Evolutionary conservation across 495 filamentous ascomycete genomes (phyloP).

Genomic region (Aspergillus wentii): DNA sequence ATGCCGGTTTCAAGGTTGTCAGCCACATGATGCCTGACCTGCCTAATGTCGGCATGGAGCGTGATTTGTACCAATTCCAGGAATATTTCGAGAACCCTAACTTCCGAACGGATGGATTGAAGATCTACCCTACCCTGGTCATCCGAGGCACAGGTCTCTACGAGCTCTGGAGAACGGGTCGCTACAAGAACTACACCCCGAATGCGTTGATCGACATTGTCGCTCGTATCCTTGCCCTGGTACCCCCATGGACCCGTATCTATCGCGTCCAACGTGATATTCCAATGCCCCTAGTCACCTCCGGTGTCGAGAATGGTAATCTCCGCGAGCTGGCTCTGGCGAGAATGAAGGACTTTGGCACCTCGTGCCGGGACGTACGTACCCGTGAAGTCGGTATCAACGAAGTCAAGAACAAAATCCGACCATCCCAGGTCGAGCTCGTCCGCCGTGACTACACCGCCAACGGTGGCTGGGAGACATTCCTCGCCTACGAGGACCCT

Average conservation of each 20-base stretch:
- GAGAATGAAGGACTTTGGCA: slow-evolving; percentile 98
- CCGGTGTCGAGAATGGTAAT: slow-evolving; percentile 97
- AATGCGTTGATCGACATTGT: slow-evolving; percentile 95
- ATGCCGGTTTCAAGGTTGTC: slow-evolving; percentile 97
- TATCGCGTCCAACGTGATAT: slow-evolving; percentile 98
- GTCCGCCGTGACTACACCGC: slow-evolving; percentile 93
- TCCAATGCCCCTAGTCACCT: slow-evolving; percentile 95
- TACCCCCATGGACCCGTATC: slow-evolving; percentile 97
- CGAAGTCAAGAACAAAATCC: slow-evolving; percentile 97
- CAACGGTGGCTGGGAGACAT: slow-evolving; percentile 97
- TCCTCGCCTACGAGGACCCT: slow-evolving; percentile 94
- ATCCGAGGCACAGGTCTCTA: slow-evolving; percentile 97
- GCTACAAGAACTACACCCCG: slow-evolving; percentile 98
- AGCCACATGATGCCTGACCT: slow-evolving; percentile 99
- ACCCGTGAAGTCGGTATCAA: slow-evolving; percentile 97
- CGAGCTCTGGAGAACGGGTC: slow-evolving; percentile 92
- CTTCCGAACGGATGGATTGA: slow-evolving; percentile 96
- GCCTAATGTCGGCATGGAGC: slow-evolving; percentile 97
- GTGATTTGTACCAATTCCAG: slow-evolving; percentile 91
- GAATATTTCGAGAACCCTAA: slow-evolving; percentile 97
- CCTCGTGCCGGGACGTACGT: slow-evolving; percentile 94
- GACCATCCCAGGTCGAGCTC: slow-evolving; percentile 92
- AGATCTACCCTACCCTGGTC: slow-evolving; percentile 96
- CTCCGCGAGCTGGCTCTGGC: slow-evolving; percentile 87
- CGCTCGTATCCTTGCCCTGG: slow-evolving; percentile 86